These are phyloP conservation scores for Panicum miliaceum DNA, from an alignment of 176 grass and related monocot species.

Conservation along the genomic window DNA sequence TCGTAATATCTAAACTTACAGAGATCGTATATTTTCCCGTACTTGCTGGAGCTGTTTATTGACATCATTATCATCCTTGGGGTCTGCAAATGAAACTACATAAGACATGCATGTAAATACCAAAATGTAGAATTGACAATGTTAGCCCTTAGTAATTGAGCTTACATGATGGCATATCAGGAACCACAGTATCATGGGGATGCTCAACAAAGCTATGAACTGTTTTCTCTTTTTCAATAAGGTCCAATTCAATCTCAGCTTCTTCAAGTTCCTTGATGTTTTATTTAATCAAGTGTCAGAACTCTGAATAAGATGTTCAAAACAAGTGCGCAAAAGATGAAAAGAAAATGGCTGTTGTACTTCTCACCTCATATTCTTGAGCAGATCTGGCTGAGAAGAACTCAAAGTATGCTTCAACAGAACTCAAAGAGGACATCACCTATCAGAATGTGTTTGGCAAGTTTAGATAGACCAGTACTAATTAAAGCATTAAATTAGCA, in stretches of 20 bases:
- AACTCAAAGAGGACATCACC: constrained; percentile 83
- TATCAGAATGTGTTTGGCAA: constrained; percentile 49
- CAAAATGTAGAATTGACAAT: constrained; percentile 14
- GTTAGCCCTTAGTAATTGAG: neutral
- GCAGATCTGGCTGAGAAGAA: constrained; percentile 76
- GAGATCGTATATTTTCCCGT: constrained; percentile 63
- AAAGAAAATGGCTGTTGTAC: constrained; percentile 24
- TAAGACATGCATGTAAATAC: constrained; percentile 28
- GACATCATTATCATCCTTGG: constrained; percentile 58
- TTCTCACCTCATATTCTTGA: constrained; percentile 72
- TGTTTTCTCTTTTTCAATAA: constrained; percentile 74
- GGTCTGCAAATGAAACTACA: constrained; percentile 60
- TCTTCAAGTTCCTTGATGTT: constrained; percentile 87
- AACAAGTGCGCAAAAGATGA: constrained; percentile 40
- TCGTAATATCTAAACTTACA: constrained; percentile 66
- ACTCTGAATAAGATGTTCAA: constrained; percentile 36
- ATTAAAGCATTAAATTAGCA: constrained; percentile 31
- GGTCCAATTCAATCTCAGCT: constrained; percentile 92
- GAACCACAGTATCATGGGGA: constrained; percentile 41
- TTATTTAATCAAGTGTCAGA: constrained; percentile 48
- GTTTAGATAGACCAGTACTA: constrained; percentile 35
- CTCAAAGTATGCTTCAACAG: constrained; percentile 83
- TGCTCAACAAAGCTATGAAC: constrained; percentile 36
- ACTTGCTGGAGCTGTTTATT: constrained; percentile 75
- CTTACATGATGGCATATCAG: constrained; percentile 54